A percentile compares a stretch with the other conserved stretches of the same genome.
These are phyloP conservation scores for Saccharomyces hybrid DNA, from an alignment of 1,139 yeast genomes.

Conservation along the genomic window DNA sequence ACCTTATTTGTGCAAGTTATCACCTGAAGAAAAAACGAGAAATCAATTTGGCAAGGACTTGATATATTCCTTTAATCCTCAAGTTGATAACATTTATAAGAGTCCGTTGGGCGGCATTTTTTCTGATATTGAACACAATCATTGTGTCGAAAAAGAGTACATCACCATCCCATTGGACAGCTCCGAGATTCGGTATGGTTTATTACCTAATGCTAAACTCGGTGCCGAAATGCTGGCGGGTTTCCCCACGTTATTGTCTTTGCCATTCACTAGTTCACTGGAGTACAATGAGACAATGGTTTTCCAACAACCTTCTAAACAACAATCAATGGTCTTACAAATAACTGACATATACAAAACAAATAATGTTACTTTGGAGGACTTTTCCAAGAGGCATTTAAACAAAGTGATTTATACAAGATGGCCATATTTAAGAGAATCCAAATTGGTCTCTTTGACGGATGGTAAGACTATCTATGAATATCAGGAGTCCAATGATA, in stretches of 20 bases:
- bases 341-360: constrained; percentile 51
- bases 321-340: constrained; percentile 69
- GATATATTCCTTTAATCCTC: constrained; percentile 68
- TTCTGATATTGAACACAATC: constrained; percentile 69
- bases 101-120: constrained; percentile 78
- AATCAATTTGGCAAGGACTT: constrained; percentile 69
- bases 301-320: constrained; percentile 78
- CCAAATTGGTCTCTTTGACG: constrained; percentile 56
- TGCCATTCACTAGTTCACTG: constrained; percentile 52
- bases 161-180: constrained; percentile 45
- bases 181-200: constrained; percentile 46
- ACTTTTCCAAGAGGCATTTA: constrained; percentile 52
- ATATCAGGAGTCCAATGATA: constrained; percentile 33
- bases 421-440: constrained; percentile 89
- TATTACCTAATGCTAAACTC: constrained; percentile 57
- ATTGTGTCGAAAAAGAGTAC: constrained; percentile 57
- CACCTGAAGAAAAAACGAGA: constrained; percentile 63
- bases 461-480: constrained; percentile 50
- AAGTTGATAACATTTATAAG: constrained; percentile 57
- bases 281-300: constrained; percentile 61
- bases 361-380: constrained; percentile 34
- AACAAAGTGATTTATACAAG: constrained; percentile 61
- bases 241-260: constrained; percentile 72
- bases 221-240: constrained; percentile 78
- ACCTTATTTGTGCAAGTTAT: constrained; percentile 52